Percentiles rank a stretch among this genome's conserved stretches.
Conservation (phyloP, 345 rosid genomes). For the Citrus australasica region DNA sequence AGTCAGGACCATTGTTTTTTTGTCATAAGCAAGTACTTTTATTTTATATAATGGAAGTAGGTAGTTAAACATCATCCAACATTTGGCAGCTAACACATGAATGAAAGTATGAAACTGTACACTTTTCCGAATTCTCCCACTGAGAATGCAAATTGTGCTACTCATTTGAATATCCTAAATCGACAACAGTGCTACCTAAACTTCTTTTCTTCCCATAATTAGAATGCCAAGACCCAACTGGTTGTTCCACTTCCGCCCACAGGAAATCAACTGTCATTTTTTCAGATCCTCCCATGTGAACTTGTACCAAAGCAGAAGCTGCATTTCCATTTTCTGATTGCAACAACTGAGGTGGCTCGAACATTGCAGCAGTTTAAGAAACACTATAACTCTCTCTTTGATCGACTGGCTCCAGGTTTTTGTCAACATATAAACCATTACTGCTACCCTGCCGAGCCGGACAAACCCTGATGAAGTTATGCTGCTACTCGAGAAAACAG, state of each 20-base stretch:
- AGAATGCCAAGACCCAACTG: conserved; percentile 10
- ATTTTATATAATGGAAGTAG: not conserved
- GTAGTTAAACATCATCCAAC: not conserved
- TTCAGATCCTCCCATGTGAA: conserved; percentile 22
- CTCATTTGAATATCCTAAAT: conserved; percentile 19
- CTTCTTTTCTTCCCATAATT: conserved; percentile 21
- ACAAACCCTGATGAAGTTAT: conserved; percentile 24
- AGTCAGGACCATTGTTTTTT: not conserved
- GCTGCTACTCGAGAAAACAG: conserved; percentile 31
- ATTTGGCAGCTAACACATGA: not conserved
- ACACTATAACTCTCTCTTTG: not conserved
- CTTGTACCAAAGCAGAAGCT: conserved; percentile 10
- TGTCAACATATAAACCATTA: conserved; percentile 10
- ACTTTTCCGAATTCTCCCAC: conserved; percentile 20
- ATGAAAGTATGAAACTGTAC: not conserved
- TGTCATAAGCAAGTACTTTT: not conserved
- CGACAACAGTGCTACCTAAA: conserved; percentile 16
- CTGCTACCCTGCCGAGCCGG: conserved; percentile 26
- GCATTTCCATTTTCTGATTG: conserved; percentile 18
- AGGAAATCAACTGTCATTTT: conserved; percentile 50
- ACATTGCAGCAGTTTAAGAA: conserved; percentile 16
- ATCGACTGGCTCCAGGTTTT: conserved; percentile 21
- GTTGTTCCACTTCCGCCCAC: conserved; percentile 35
- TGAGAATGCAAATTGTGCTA: conserved; percentile 32
- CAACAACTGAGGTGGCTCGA: conserved; percentile 17